These are phyloP conservation scores for Rhodotorula babjevae DNA, from an alignment of 768 basidiomycete genomes.

Conservation along the genomic window DNA sequence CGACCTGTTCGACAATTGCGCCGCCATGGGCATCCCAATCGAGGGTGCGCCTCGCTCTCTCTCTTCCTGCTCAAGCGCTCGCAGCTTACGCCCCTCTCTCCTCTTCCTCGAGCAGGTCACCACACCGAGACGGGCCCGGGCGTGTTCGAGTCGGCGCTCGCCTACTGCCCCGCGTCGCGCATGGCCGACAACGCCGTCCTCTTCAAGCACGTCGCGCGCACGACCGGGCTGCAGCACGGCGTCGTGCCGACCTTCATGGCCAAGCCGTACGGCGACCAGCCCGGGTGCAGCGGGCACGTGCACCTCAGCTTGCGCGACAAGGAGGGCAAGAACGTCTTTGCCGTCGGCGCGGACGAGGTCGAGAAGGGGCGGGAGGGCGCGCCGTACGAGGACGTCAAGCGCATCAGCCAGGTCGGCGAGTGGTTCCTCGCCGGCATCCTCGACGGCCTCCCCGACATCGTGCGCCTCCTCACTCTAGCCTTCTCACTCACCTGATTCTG, in stretches of 20 bases:
- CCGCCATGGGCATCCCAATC: slow-evolving; percentile 68
- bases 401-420: slow-evolving; percentile 75
- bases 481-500: background rate
- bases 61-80: too few species aligned
- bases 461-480: slow-evolving; percentile 48
- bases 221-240: slow-evolving; percentile 79
- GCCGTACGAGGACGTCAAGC: slow-evolving; percentile 72
- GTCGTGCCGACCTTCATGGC: slow-evolving; percentile 82
- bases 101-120: slow-evolving; percentile 9
- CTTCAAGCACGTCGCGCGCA: slow-evolving; percentile 90
- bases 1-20: slow-evolving; percentile 71
- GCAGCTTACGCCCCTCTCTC: too few species aligned
- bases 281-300: slow-evolving; percentile 92
- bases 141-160: slow-evolving; percentile 61
- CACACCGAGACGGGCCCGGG: slow-evolving; percentile 75
- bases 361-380: slow-evolving; percentile 62
- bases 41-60: slow-evolving; percentile 67
- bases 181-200: slow-evolving; percentile 90
- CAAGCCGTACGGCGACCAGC: slow-evolving; percentile 58
- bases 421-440: slow-evolving; percentile 91
- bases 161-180: slow-evolving; percentile 69
- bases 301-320: slow-evolving; percentile 77
- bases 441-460: slow-evolving; percentile 78
- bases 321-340: slow-evolving; percentile 73
- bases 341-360: slow-evolving; percentile 60